Conservation (phyloP, 306 rosid species). For the Sechiopsis laciniata region DNA sequence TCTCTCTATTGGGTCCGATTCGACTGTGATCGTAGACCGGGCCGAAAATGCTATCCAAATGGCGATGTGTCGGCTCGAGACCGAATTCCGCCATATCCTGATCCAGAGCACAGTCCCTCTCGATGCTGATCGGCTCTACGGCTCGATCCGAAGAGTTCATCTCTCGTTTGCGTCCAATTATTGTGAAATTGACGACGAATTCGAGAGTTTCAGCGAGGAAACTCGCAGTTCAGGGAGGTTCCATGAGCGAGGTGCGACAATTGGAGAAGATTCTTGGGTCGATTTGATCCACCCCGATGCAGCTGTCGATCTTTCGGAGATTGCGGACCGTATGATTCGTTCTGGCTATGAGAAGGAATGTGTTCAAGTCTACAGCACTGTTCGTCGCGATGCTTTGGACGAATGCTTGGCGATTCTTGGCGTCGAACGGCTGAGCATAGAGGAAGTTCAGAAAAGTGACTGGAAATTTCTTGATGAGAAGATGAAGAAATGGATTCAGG, state of each 20-base stretch:
- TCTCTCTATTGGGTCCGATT: conserved; percentile 40
- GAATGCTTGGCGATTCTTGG: conserved; percentile 73
- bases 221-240: conserved; percentile 46
- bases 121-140: conserved; percentile 59
- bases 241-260: conserved; percentile 72
- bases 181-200: conserved; percentile 44
- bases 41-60: conserved; percentile 85
- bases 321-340: conserved; percentile 72
- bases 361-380: conserved; percentile 68
- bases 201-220: conserved; percentile 59
- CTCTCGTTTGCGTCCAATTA: conserved; percentile 59
- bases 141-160: conserved; percentile 56
- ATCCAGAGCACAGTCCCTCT: conserved; percentile 66
- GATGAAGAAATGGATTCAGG: conserved; percentile 94
- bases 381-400: conserved; percentile 77
- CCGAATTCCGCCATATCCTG: conserved; percentile 66
- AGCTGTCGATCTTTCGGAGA: conserved; percentile 59
- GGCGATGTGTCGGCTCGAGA: conserved; percentile 87
- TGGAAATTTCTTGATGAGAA: conserved; percentile 82
- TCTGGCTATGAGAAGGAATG: conserved; percentile 88
- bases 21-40: conserved; percentile 44
- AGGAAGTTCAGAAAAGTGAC: conserved; percentile 78
- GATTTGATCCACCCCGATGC: conserved; percentile 73
- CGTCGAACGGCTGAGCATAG: conserved; percentile 78
- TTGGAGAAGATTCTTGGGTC: conserved; percentile 52